phyloP scores from a whole-genome alignment of 2,329 filamentous ascomycete genomes.

The Phialemoniopsis sp. region DNA sequence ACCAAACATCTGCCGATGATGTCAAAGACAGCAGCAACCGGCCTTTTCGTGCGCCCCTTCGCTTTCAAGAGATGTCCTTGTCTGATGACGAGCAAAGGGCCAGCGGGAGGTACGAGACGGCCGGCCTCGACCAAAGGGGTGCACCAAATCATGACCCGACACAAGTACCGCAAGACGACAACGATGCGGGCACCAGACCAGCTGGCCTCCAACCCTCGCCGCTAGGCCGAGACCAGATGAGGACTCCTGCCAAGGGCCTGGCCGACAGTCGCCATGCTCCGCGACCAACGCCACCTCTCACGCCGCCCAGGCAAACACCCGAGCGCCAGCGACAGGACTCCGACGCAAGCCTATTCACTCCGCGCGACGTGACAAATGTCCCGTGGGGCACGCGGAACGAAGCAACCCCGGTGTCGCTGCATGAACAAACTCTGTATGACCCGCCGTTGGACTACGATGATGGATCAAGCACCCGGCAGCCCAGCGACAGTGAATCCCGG shows the following conservation, averaged over 20 bases:
- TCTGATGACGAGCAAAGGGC: no score
- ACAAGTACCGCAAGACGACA: no score
- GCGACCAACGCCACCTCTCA: constrained; percentile 8
- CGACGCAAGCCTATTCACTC: constrained; percentile 7
- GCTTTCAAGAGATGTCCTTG: no score
- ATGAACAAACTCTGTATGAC: constrained; percentile 19
- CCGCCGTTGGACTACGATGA: constrained; percentile 17
- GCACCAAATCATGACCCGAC: no score
- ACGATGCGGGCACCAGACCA: background rate
- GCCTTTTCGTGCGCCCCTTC: no score
- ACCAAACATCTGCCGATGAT: no score
- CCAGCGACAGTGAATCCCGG: constrained; percentile 12
- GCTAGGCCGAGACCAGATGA: background rate
- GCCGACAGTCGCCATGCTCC: constrained; percentile 18
- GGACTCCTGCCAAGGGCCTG: constrained; percentile 13
- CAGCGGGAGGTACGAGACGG: no score
- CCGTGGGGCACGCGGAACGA: constrained; percentile 23
- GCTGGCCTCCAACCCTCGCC: background rate
- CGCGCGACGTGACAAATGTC: constrained; percentile 24
- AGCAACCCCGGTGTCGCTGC: constrained; percentile 26
- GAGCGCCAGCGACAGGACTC: background rate
- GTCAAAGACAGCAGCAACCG: background rate
- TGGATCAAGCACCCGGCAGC: constrained; percentile 21
- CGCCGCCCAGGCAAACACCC: constrained; percentile 7
- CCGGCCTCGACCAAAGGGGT: no score